Conservation (phyloP, 768 basidiomycete species). For the Wakefieldia striispora region DNA sequence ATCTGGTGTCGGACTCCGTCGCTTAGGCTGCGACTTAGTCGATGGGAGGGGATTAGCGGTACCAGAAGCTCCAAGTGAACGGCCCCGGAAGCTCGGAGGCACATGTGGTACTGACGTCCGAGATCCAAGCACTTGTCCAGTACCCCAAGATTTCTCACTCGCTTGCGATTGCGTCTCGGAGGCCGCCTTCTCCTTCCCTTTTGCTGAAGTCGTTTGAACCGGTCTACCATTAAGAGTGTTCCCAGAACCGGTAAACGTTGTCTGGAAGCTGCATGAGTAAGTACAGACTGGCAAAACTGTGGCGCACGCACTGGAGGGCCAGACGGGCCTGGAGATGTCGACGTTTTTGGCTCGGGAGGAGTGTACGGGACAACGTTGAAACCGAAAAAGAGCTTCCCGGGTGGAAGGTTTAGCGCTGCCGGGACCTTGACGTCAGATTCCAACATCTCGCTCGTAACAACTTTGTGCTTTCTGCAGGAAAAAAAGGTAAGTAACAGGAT, state of each 20-base stretch:
- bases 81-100: conserved; percentile 32
- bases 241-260: conserved; percentile 64
- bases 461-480: conserved; percentile 64
- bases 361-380: conserved; percentile 76
- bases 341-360: conserved; percentile 40
- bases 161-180: conserved; percentile 31
- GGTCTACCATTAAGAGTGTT: conserved; percentile 61
- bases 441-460: conserved; percentile 79
- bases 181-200: conserved; percentile 54
- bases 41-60: conserved; percentile 43
- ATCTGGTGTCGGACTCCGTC: conserved; percentile 71
- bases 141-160: conserved; percentile 38
- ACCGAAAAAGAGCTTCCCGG: conserved; percentile 96
- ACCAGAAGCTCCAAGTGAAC: conserved; percentile 54
- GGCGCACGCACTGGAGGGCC: conserved; percentile 28
- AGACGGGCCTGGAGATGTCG: conserved; percentile 29
- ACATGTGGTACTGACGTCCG: conserved; percentile 25
- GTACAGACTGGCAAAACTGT: neutral
- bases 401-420: conserved; percentile 85
- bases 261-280: conserved; percentile 21
- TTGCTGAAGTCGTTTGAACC: conserved; percentile 35
- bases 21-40: conserved; percentile 36
- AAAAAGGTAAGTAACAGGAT: conserved; percentile 10
- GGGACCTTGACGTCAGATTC: conserved; percentile 79
- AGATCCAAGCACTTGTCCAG: conserved; percentile 52